phyloP scores from a whole-genome alignment of 352 stramenopile genomes.

The Phytophthora megakarya region DNA sequence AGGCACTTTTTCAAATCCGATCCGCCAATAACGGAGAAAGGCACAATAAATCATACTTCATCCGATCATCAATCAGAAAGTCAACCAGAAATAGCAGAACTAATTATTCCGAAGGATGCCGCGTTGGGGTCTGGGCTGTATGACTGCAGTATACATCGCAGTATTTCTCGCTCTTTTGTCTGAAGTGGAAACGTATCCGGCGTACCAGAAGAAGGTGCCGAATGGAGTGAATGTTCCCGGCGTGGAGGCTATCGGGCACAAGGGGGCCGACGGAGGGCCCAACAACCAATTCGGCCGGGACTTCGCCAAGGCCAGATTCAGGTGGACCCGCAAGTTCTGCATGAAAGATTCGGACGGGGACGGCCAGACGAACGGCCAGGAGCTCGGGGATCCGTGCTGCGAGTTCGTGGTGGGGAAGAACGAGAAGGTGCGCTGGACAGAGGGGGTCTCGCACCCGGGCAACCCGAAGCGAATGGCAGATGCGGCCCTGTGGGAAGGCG shows the following conservation, averaged over 20 bases:
- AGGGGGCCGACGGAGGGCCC: slow-evolving; percentile 24
- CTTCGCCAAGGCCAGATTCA: slow-evolving; percentile 38
- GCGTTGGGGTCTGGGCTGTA: not conserved
- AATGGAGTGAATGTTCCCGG: slow-evolving; percentile 38
- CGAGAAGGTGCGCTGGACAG: slow-evolving; percentile 33
- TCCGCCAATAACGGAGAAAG: no score
- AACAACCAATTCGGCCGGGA: slow-evolving; percentile 58
- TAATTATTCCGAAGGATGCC: no score
- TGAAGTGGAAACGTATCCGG: slow-evolving; percentile 17
- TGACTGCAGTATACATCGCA: not conserved
- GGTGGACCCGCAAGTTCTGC: slow-evolving; percentile 55
- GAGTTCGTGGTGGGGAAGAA: slow-evolving; percentile 44
- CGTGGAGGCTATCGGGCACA: slow-evolving; percentile 39
- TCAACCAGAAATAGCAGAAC: no score
- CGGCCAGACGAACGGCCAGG: slow-evolving; percentile 35
- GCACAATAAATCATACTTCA: no score
- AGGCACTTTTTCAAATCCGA: no score
- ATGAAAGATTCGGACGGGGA: slow-evolving; percentile 40
- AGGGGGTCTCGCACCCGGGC: slow-evolving; percentile 38
- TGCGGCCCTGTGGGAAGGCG: slow-evolving; percentile 29
- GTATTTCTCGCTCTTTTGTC: not conserved
- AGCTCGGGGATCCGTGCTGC: slow-evolving; percentile 52
- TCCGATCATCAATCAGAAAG: no score
- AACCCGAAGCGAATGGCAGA: slow-evolving; percentile 28
- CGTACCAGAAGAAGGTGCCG: slow-evolving; percentile 32